Percentiles rank a stretch among this genome's conserved stretches.
phyloP scores from a whole-genome alignment of 768 basidiomycete species.

The Amanita rubescens region DNA sequence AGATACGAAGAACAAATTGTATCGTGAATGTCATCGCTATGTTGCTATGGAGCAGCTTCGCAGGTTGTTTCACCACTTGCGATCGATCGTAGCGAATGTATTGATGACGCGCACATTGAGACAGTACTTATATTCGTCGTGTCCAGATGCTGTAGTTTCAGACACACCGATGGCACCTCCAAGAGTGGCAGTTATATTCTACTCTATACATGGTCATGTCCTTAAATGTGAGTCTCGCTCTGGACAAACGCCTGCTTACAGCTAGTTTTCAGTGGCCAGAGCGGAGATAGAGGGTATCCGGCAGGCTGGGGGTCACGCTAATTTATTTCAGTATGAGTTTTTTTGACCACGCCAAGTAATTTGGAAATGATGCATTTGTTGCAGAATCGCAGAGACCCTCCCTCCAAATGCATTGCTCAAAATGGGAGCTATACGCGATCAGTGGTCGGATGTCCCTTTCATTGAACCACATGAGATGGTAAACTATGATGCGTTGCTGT shows the following conservation, averaged over 20 bases:
- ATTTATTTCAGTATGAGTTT: constrained; percentile 34
- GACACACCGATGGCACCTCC: constrained; percentile 17
- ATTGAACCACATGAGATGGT: constrained; percentile 42
- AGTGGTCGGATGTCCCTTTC: constrained; percentile 42
- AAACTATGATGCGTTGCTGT: constrained; percentile 56
- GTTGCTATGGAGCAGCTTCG: too few species aligned
- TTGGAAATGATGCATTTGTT: background rate
- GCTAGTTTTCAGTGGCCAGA: constrained; percentile 36
- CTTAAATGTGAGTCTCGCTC: constrained; percentile 30
- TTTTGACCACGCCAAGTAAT: background rate
- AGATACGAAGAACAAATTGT: background rate
- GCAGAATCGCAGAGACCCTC: constrained; percentile 61
- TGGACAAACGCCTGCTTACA: constrained; percentile 1
- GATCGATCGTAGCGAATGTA: background rate
- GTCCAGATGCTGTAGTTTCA: too few species aligned
- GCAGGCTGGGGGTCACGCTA: constrained; percentile 28
- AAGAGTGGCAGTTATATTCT: constrained; percentile 43
- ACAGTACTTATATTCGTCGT: background rate
- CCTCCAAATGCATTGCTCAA: constrained; percentile 46
- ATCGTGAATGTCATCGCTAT: too few species aligned
- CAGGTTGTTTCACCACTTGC: too few species aligned
- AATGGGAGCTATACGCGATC: constrained; percentile 57
- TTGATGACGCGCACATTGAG: background rate
- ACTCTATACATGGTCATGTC: constrained; percentile 52
- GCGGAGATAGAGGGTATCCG: constrained; percentile 25